Evolutionary conservation across 371 early-diverging fungal genomes (phyloP).

Genomic region (Lichtheimia hyalospora): DNA sequence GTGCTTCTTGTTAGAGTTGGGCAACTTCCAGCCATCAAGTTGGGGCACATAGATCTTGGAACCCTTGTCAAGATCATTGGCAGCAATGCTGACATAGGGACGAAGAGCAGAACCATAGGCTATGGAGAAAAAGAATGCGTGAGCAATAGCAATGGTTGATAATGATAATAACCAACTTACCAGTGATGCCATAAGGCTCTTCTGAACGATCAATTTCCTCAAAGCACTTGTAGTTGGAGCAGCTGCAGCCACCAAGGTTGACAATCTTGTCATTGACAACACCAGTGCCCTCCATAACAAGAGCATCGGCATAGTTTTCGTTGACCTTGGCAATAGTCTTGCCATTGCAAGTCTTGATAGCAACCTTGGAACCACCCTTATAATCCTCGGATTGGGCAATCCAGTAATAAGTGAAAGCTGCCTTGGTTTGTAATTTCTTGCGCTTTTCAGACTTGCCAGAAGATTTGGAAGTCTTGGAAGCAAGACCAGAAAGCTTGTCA

Average conservation of each 20-base stretch:
- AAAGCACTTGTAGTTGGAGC: constrained; percentile 45
- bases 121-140: constrained; percentile 2
- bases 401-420: constrained; percentile 54
- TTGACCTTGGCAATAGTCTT: constrained; percentile 36
- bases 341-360: constrained; percentile 44
- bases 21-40: constrained; percentile 41
- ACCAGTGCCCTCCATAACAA: constrained; percentile 53
- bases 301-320: constrained; percentile 40
- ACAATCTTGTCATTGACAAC: constrained; percentile 36
- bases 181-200: constrained; percentile 45
- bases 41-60: constrained; percentile 46
- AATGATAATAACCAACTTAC: constrained; percentile 16
- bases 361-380: constrained; percentile 25
- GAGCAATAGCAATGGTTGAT: neutral
- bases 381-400: constrained; percentile 42
- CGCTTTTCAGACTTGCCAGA: constrained; percentile 19
- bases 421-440: constrained; percentile 33
- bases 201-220: constrained; percentile 35
- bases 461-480: constrained; percentile 13
- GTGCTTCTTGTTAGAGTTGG: constrained; percentile 37
- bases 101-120: constrained; percentile 42
- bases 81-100: constrained; percentile 44
- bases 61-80: constrained; percentile 41
- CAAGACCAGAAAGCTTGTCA: constrained; percentile 1
- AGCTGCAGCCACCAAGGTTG: constrained; percentile 47